Evolutionary conservation across 2,329 filamentous ascomycete genomes (phyloP).

Genomic region (Calonectria ilicicola): DNA sequence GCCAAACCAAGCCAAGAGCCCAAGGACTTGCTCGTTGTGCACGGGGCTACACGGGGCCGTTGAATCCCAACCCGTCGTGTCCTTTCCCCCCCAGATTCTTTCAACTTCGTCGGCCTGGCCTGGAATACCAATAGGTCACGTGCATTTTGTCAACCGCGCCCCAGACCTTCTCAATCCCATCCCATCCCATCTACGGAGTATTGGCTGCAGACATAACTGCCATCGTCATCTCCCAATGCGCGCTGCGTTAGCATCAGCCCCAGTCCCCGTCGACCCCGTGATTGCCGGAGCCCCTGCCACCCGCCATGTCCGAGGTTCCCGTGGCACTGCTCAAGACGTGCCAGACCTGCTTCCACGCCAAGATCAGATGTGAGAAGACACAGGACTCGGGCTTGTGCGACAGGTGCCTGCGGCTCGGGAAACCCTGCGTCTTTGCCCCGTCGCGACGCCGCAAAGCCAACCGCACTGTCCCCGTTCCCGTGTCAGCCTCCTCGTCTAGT

Average conservation of each 20-base stretch:
- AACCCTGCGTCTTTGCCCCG: conserved; percentile 47
- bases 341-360: conserved; percentile 50
- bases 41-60: background rate
- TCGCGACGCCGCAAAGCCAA: conserved; percentile 43
- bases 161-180: background rate
- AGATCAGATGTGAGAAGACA: conserved; percentile 50
- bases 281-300: background rate
- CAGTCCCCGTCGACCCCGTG: background rate
- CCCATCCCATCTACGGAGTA: background rate
- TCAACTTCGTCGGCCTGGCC: background rate
- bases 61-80: background rate
- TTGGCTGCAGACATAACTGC: background rate
- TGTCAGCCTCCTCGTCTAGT: background rate
- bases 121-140: conserved; percentile 3
- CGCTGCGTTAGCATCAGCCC: background rate
- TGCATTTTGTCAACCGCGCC: background rate
- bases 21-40: background rate
- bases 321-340: conserved; percentile 45
- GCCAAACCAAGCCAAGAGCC: background rate
- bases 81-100: background rate
- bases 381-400: conserved; percentile 49
- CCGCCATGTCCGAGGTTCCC: conserved; percentile 20
- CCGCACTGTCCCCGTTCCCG: conserved; percentile 21
- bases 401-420: conserved; percentile 47
- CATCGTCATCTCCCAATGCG: background rate